These are phyloP conservation scores for Nicotiana tomentosiformis DNA, from an alignment of 257 asterid genomes.

Conservation along the genomic window DNA sequence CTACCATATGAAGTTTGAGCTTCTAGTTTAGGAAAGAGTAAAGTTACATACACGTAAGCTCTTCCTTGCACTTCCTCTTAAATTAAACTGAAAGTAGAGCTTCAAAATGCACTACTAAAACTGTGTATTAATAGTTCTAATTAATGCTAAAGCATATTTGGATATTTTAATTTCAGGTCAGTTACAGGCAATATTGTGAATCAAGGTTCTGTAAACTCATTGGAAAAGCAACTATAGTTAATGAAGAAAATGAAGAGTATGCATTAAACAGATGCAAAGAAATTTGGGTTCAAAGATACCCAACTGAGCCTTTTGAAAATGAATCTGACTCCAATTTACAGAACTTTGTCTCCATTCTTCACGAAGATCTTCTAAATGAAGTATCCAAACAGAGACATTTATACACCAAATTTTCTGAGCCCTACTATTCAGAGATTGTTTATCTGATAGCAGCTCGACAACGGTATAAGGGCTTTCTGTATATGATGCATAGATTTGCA, in stretches of 20 bases:
- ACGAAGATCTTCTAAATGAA: conserved; percentile 48
- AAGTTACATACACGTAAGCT: background rate
- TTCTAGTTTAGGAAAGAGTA: background rate
- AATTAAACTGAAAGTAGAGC: background rate
- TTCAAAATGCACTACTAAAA: background rate
- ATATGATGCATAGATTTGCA: conserved; percentile 52
- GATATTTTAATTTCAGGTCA: conserved; percentile 33
- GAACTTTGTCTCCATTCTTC: conserved; percentile 3
- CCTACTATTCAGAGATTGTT: conserved; percentile 64
- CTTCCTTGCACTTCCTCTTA: background rate
- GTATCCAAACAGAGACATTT: conserved; percentile 47
- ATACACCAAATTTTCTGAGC: conserved; percentile 44
- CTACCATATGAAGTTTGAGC: background rate
- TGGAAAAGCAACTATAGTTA: conserved; percentile 66
- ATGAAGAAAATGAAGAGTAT: conserved; percentile 77
- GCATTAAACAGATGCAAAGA: conserved; percentile 74
- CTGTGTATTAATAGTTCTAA: background rate
- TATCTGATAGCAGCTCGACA: conserved; percentile 75
- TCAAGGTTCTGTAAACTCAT: conserved; percentile 69
- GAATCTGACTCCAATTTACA: conserved; percentile 29
- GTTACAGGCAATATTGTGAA: conserved; percentile 67
- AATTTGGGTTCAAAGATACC: conserved; percentile 60
- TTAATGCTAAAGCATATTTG: background rate
- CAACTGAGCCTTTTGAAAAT: conserved; percentile 69
- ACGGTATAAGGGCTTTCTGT: conserved; percentile 64